Conservation (phyloP, 768 basidiomycete genomes). For the Lactarius vividus region DNA sequence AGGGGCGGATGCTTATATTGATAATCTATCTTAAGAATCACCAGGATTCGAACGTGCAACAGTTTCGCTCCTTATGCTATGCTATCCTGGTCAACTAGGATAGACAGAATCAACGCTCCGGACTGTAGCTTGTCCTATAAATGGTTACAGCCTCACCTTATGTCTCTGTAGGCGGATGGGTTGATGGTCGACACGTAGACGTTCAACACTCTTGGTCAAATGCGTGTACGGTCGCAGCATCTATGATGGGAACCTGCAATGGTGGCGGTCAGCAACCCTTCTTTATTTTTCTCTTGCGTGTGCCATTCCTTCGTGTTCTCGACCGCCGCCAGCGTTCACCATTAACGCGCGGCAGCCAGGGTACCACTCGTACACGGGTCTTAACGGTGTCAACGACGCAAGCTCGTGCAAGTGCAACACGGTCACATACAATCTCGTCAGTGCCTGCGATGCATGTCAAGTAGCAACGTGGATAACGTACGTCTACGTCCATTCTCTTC, state of each 20-base stretch:
- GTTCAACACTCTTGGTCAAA: constrained; percentile 16
- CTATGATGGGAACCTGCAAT: constrained; percentile 14
- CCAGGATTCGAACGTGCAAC: too few relatives aligned
- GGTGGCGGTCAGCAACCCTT: constrained; percentile 11
- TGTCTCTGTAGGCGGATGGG: not conserved
- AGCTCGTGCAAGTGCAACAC: constrained; percentile 23
- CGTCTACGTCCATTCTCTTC: not conserved
- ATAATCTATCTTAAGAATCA: too few relatives aligned
- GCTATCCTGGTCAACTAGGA: too few relatives aligned
- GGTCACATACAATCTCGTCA: constrained; percentile 14
- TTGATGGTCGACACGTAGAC: not conserved
- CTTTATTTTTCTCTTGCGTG: not conserved
- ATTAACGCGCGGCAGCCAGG: too few relatives aligned
- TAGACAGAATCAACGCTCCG: too few relatives aligned
- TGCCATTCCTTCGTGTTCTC: not conserved
- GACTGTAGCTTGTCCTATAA: not conserved
- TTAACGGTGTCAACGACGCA: not conserved
- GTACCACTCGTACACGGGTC: too few relatives aligned
- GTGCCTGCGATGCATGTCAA: constrained; percentile 23
- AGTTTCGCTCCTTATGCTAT: too few relatives aligned
- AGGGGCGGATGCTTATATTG: too few relatives aligned
- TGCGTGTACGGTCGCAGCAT: constrained; percentile 12
- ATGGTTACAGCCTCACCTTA: constrained; percentile 3
- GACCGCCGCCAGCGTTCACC: constrained; percentile 7
- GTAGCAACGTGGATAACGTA: not conserved